Base-by-base conservation (phyloP, 192 early-diverging fungal species). In the Spinellus fusiger region DNA sequence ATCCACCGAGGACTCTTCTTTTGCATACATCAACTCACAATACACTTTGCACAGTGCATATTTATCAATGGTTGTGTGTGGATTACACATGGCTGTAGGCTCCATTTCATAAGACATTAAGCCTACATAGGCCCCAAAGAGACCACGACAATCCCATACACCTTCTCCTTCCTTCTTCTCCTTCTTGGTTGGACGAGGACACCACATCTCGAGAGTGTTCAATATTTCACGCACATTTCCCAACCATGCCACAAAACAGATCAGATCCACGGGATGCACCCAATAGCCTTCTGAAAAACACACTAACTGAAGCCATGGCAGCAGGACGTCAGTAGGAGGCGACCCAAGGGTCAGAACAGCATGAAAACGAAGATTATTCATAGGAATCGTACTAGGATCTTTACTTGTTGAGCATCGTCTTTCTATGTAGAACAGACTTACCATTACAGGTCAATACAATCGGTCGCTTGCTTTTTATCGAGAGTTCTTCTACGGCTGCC, bases 381-480 rank as follows among this genome's bases (percentile, higher is more conserved):
- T 56, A 16, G 64, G 64, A 22, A 65, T 50, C 44, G 49, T 32
- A 26, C 44, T 31, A 3, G 38, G 38, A 23, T 65, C 64, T 65
- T 47, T 58, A 9, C 5, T 31, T n/a, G 16, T 28, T 44, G n/a
- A 23, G 26, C 7, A 28, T 35, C 7, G 16, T 22, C 20, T 49
- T 10, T 23, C 9, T 48, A 18, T 31, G 32, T 49, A 32, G 27
- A 44, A 32, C 22, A 31, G 31, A 48, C 51, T 67, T 76, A 81
- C 79, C 79, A 65, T 84, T 87, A 69, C 90, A 91, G 0, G 86
- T 91, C 68, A 94, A 78, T n/a, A 92, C 79, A 25, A 94, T 90
- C 0, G 92, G 92, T 1, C 90, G 76, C 33, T 82, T 85, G 71
- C 84, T 88, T 46, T 80, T 85, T 35, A 82, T 75, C 15, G 88